These are phyloP conservation scores for Russula olivacea DNA, from an alignment of 768 basidiomycete species.

Conservation along the genomic window DNA sequence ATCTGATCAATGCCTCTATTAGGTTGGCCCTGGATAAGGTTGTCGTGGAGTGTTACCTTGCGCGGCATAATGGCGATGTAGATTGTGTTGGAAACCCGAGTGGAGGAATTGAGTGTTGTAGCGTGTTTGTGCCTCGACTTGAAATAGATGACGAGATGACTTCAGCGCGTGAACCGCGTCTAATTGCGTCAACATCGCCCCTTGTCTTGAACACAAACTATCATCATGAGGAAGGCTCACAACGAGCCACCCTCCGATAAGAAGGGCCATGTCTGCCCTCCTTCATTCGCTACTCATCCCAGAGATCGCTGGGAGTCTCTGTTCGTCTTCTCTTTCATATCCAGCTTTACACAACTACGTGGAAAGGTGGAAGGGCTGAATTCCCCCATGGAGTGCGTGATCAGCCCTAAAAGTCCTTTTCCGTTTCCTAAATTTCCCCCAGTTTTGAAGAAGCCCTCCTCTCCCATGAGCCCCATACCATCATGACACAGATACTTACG, in stretches of 20 bases:
- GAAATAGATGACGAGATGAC: slow-evolving; percentile 31
- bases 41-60: slow-evolving; percentile 10
- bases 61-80: not conserved
- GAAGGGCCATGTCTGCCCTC: slow-evolving; percentile 49
- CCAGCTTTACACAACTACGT: slow-evolving; percentile 71
- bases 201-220: slow-evolving; percentile 16
- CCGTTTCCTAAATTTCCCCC: slow-evolving; percentile 20
- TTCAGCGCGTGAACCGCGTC: slow-evolving; percentile 27
- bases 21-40: slow-evolving; percentile 86
- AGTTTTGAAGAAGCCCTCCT: slow-evolving; percentile 80
- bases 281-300: slow-evolving; percentile 64
- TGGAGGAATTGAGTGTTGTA: slow-evolving; percentile 23
- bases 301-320: slow-evolving; percentile 81
- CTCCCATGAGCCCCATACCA: slow-evolving; percentile 61
- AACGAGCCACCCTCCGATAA: slow-evolving; percentile 35
- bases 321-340: slow-evolving; percentile 82
- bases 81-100: slow-evolving; percentile 10
- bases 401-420: slow-evolving; percentile 25
- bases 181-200: slow-evolving; percentile 25
- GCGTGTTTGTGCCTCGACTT: slow-evolving; percentile 33
- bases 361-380: slow-evolving; percentile 74
- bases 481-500: slow-evolving; percentile 65
- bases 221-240: slow-evolving; percentile 35
- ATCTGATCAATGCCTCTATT: slow-evolving; percentile 15
- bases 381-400: slow-evolving; percentile 75